These are phyloP conservation scores for Colletotrichum spaethianum DNA, from an alignment of 2,329 filamentous ascomycete genomes.

Conservation along the genomic window DNA sequence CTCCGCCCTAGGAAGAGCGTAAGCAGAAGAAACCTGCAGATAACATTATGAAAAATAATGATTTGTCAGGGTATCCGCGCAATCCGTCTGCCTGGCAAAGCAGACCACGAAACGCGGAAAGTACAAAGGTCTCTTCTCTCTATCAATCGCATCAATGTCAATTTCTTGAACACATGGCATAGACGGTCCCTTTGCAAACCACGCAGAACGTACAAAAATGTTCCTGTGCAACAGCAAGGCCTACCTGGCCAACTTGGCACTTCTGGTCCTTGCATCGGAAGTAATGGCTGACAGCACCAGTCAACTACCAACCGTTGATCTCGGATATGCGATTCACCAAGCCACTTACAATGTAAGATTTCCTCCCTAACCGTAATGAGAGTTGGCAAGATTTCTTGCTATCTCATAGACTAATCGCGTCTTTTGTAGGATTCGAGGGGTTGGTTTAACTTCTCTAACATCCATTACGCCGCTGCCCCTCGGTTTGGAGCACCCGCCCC, in stretches of 20 bases:
- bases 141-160: background rate
- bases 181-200: background rate
- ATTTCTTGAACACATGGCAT: background rate
- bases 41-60: background rate
- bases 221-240: background rate
- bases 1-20: too few species aligned
- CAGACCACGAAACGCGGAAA: background rate
- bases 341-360: background rate
- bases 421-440: background rate
- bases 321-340: background rate
- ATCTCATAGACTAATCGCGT: background rate
- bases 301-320: background rate
- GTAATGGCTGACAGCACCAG: background rate
- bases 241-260: background rate
- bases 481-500: slow-evolving; percentile 74
- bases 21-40: background rate
- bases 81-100: background rate
- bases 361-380: fast-evolving
- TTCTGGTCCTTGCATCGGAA: background rate
- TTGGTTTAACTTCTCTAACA: slow-evolving; percentile 46
- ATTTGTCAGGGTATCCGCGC: background rate
- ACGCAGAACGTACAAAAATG: background rate
- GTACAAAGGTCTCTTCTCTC: background rate
- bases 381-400: fast-evolving
- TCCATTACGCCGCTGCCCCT: slow-evolving; percentile 81